A percentile compares a stretch with the other conserved stretches of the same genome.
phyloP scores from a whole-genome alignment of 2,329 filamentous ascomycete species.

The Davidsoniella neocaledoniae region DNA sequence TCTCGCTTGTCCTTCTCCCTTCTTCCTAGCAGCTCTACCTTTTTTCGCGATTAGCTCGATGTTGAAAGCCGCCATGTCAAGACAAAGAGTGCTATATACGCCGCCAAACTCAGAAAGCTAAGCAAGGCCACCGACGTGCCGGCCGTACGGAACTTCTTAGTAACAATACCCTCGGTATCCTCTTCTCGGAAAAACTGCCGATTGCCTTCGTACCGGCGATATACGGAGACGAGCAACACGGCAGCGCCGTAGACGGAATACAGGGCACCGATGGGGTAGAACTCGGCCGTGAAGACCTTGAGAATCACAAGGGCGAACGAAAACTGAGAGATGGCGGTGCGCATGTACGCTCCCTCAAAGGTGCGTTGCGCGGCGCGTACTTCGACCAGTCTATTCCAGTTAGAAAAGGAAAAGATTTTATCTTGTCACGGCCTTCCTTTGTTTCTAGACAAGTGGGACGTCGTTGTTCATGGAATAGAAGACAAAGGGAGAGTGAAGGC shows the following conservation, averaged over 20 bases:
- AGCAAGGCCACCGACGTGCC: slow-evolving; percentile 45
- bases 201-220: slow-evolving; percentile 81
- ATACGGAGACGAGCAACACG: slow-evolving; percentile 66
- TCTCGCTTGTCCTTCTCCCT: neutral
- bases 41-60: too few relatives aligned
- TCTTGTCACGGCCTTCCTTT: neutral
- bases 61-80: slow-evolving; percentile 28
- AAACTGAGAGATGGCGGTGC: slow-evolving; percentile 87
- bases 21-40: neutral
- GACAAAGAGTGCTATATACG: slow-evolving; percentile 39
- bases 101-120: slow-evolving; percentile 36
- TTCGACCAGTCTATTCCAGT: slow-evolving; percentile 52
- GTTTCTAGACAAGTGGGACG: neutral
- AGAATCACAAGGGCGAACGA: slow-evolving; percentile 87
- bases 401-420: neutral
- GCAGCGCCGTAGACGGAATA: slow-evolving; percentile 85
- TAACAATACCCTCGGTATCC: slow-evolving; percentile 21
- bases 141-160: slow-evolving; percentile 44
- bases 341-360: slow-evolving; percentile 92
- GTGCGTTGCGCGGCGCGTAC: slow-evolving; percentile 89
- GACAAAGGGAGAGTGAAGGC: neutral
- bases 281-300: slow-evolving; percentile 92
- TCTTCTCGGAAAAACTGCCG: slow-evolving; percentile 64
- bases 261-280: slow-evolving; percentile 91
- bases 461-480: neutral